These are phyloP conservation scores for Penicillium sp. DNA, from an alignment of 2,329 filamentous ascomycete species.

Conservation along the genomic window DNA sequence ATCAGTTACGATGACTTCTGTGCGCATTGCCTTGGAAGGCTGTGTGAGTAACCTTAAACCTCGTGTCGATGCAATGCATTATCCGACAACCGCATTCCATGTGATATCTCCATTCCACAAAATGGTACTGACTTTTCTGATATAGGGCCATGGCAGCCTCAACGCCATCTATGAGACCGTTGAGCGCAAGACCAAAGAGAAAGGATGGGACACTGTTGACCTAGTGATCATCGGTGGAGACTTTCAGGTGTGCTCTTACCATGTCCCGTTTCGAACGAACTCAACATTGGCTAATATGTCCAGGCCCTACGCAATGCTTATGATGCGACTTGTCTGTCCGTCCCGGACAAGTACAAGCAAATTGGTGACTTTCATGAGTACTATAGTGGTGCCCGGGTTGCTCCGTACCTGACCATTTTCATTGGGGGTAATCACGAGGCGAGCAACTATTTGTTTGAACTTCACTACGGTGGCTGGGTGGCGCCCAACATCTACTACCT, in stretches of 20 bases:
- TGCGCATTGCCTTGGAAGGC: slow-evolving; percentile 80
- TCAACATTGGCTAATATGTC: background rate
- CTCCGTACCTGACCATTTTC: slow-evolving; percentile 88
- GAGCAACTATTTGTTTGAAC: slow-evolving; percentile 80
- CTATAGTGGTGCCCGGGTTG: slow-evolving; percentile 72
- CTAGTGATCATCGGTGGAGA: slow-evolving; percentile 93
- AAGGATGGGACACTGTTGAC: slow-evolving; percentile 78
- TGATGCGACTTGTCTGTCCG: slow-evolving; percentile 84
- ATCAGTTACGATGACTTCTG: background rate
- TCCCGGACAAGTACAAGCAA: slow-evolving; percentile 79
- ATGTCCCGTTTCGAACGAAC: background rate
- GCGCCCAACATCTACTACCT: slow-evolving; percentile 97
- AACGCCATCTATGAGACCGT: slow-evolving; percentile 87
- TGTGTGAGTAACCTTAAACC: slow-evolving; percentile 67
- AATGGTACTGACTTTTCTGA: slow-evolving; percentile 10
- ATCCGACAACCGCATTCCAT: background rate
- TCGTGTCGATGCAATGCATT: background rate
- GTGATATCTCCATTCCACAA: background rate
- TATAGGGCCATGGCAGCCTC: slow-evolving; percentile 81
- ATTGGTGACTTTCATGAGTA: slow-evolving; percentile 94
- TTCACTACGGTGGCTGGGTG: slow-evolving; percentile 96
- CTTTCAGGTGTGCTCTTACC: slow-evolving; percentile 64
- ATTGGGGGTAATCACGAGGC: slow-evolving; percentile 95
- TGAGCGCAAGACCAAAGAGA: slow-evolving; percentile 61
- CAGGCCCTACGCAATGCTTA: slow-evolving; percentile 81